Base-by-base conservation (phyloP, 768 basidiomycete species). In the Kwoniella sp. region DNA sequence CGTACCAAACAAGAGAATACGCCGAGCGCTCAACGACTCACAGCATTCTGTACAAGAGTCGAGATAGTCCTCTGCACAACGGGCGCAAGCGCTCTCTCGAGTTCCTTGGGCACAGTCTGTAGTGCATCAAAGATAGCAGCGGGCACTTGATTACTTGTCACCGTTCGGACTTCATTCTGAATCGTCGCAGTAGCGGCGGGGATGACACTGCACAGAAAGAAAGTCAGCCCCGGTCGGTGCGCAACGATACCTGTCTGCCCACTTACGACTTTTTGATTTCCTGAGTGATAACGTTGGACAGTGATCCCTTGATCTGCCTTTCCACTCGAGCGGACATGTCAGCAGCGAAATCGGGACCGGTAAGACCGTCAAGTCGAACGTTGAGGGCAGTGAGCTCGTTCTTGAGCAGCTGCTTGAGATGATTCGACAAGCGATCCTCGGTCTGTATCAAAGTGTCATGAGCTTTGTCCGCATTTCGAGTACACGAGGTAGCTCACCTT, bases 241-340 rank as follows among this genome's bases (percentile, higher is more conserved):
- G 3, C n/a, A 11, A 13, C 23, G 9, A 23, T 25, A 25, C 11
- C 5, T 54, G 53, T 0, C 23, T 17, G 2, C 7, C 20, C 26
- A 55, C 70, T 71, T 56, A 72, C 67, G 66, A 61, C 45, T 66
- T 64, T 55, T 68, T 74, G 53, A 77, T 59, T 47, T 73, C 72
- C 15, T 51, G 55, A 38, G 38, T 53, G 4, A 73, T 55, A 1
- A 64, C 23, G 4, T 28, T 64, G 4, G 28, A 34, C 25, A 77
- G 26, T 5, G 57, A 38, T 25, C 66, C 63, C 58, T 73, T 67
- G 62, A 75, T 52, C 30, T 58, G 30, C 29, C 60, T 65, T 55
- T 73, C 72, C 13, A 77, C 64, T 52, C 61, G 58, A 2, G 31
- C 47, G 8, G 67, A 50, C 28, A 75, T 62, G 25, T 73, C 68